Percentiles rank a stretch among this genome's conserved stretches.
These are phyloP conservation scores for Clonostachys rhizophaga DNA, from an alignment of 2,329 filamentous ascomycete genomes.

Conservation along the genomic window DNA sequence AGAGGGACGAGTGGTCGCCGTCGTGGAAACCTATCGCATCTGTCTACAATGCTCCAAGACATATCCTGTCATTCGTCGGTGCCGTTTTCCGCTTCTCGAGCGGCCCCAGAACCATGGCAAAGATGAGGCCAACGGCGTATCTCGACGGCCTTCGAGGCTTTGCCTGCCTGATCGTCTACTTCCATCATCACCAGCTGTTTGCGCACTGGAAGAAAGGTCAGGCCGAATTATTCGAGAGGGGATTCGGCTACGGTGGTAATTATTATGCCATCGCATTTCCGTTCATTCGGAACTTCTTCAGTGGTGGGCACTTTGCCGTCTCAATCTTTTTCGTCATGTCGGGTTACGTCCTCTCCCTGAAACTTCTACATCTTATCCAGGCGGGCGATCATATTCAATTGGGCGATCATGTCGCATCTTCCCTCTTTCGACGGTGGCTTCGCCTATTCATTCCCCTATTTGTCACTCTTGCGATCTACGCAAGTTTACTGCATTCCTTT, in stretches of 20 bases:
- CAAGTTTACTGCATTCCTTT: constrained; percentile 45
- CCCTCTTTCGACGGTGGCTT: constrained; percentile 43
- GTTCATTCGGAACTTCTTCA: constrained; percentile 53
- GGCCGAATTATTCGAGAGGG: constrained; percentile 41
- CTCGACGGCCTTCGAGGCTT: constrained; percentile 62
- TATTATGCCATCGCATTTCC: constrained; percentile 49
- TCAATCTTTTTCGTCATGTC: constrained; percentile 53
- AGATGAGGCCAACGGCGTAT: constrained; percentile 46
- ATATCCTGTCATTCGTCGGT: too few species aligned
- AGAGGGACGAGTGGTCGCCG: too few species aligned
- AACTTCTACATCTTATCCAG: constrained; percentile 40
- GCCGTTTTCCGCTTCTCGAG: too few species aligned
- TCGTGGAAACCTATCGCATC: too few species aligned
- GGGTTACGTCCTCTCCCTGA: constrained; percentile 50
- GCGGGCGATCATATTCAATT: constrained; percentile 32
- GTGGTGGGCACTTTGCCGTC: constrained; percentile 57
- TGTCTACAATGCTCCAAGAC: too few species aligned
- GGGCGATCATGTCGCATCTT: constrained; percentile 36
- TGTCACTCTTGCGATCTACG: constrained; percentile 43
- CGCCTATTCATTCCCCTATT: constrained; percentile 43
- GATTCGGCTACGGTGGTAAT: constrained; percentile 42
- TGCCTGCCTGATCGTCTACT: constrained; percentile 61
- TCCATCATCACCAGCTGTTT: constrained; percentile 57
- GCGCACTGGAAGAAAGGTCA: constrained; percentile 35
- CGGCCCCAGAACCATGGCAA: too few species aligned